Evolutionary conservation across 371 early-diverging fungal species (phyloP).

Genomic region (Actinomortierella ambigua): DNA sequence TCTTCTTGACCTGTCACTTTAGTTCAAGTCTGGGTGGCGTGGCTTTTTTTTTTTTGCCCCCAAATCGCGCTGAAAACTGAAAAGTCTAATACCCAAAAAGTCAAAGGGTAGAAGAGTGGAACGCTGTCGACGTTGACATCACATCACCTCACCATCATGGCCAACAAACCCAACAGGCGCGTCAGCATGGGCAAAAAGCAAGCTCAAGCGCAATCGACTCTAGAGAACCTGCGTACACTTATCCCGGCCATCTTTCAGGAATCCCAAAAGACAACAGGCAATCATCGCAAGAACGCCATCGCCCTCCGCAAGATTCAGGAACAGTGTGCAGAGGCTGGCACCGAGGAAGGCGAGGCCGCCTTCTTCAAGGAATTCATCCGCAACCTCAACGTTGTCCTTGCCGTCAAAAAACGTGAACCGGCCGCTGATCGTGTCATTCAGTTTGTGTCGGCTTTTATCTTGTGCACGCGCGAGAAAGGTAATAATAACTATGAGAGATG

Average conservation of each 20-base stretch:
- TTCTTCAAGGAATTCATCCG: conserved; percentile 74
- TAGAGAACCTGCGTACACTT: conserved; percentile 37
- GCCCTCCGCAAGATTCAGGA: conserved; percentile 79
- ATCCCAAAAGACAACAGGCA: conserved; percentile 69
- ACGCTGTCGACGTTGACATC: too few species aligned
- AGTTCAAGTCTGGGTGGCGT: too few species aligned
- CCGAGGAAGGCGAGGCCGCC: conserved; percentile 59
- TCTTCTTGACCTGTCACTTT: too few species aligned
- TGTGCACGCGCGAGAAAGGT: conserved; percentile 71
- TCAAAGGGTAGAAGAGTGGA: too few species aligned
- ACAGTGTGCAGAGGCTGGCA: conserved; percentile 58
- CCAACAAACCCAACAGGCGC: too few species aligned
- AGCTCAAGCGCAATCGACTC: conserved; percentile 16
- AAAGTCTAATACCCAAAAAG: too few species aligned
- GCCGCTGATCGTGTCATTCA: conserved; percentile 75
- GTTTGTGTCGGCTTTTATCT: conserved; percentile 78
- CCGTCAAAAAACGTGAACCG: conserved; percentile 72
- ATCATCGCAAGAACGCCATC: conserved; percentile 73
- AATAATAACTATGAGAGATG: background rate
- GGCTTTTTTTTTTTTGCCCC: too few species aligned
- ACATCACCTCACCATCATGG: too few species aligned
- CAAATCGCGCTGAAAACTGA: too few species aligned
- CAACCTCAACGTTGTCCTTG: conserved; percentile 76
- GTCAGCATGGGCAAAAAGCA: background rate
- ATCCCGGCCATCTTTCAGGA: conserved; percentile 78